Base-by-base conservation (phyloP, 2,329 filamentous ascomycete genomes). In the Kalaharituber pfeilii region DNA sequence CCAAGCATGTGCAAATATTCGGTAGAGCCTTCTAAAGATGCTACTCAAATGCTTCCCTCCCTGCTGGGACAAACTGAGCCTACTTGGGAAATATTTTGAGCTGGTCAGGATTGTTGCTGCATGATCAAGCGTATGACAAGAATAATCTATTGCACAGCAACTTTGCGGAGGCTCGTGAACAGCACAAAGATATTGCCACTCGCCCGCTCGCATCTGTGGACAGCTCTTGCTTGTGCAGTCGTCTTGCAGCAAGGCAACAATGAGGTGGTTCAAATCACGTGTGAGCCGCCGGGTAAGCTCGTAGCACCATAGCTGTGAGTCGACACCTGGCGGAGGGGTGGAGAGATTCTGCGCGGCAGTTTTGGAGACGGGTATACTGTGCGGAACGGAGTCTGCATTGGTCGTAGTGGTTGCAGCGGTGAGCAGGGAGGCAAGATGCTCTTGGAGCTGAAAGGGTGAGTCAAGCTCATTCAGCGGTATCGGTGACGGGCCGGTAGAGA, bases 121-220 rank as follows among this genome's bases (percentile, higher is more conserved):
- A 86, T 89, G 96, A 71, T 98, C 91, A 44, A 98, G 80, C 0
- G 91, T 98, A 67, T 98, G 91, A 68, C 89, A 96, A 75, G 88
- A 95, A 71, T 98, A 98, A 70, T 98, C 91, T 66, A 98, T 95
- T 51, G 91, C 91, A 69, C 89, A 95, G 72, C 91, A 98, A 64
- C 83, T 85, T 71, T 96, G 96, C 50, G 91, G 91, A 50, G 87
- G 84, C 66, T 96, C 89, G 67, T 98, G 91, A 2, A 96, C 91
- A 51, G 91, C 91, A 71, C 91, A 98, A 49, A 98, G 79, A 66
- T 96, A 98, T 70, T 98, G 91, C 91, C 91, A 98, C 72, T 98
- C 89, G 27, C 85, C 91, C 2, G 91, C 91, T 66, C 91, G 87
- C 91, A 98, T 98, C 70, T 98, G 91, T 28, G 88, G 87, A 65